Evolutionary conservation across 2,329 filamentous ascomycete genomes (phyloP), one percentile per base, ranked within the genome.

Genomic region (Rutstroemia sp.): DNA sequence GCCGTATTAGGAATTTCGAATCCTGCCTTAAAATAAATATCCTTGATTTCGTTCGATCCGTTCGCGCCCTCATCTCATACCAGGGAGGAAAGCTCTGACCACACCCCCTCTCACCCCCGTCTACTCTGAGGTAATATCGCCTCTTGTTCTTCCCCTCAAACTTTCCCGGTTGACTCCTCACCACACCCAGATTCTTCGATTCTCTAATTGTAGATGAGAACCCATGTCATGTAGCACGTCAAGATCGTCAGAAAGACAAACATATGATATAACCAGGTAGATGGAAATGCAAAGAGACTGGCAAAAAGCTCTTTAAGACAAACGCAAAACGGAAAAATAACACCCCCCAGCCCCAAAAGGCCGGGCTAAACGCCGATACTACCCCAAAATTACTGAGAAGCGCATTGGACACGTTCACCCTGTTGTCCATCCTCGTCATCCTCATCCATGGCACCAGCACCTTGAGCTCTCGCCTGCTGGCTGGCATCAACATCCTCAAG

Each of bases 361-460:
- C 52, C 49, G 54, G 45, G 55, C 55, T 50, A 42, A 57, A 54
- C 49, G 49, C 55, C 51, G 41, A 54, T 57, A 53, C 49, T 37
- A 54, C 25, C 25, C 27, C 41, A 41, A 34, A 56, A 53, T 66
- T 92, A 94, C 81, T 94, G 89, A 37, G 88, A 90, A 57, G 89
- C 88, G 73, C 89, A 94, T 78, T 94, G 89, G 58, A 94, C 88
- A 61, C 89, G 83, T 77, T 92, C 88, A 49, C 77, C 87, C 60
- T 87, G 86, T 61, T 88, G 85, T 19, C 86, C 87, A 48, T 89
- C 87, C 47, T 91, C 84, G 7, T 92, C 88, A 12, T 92, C 88
- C 42, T 92, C 88, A 1, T 90, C 86, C 78, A 83, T 83, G 59
- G 72, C 75, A 47, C 75, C 77, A 61, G 82, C 84, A 58, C 84